Evolutionary conservation across 176 grass and related monocot species (phyloP), one percentile per base, ranked within the genome.

Genomic region (Oryza rufipogon): DNA sequence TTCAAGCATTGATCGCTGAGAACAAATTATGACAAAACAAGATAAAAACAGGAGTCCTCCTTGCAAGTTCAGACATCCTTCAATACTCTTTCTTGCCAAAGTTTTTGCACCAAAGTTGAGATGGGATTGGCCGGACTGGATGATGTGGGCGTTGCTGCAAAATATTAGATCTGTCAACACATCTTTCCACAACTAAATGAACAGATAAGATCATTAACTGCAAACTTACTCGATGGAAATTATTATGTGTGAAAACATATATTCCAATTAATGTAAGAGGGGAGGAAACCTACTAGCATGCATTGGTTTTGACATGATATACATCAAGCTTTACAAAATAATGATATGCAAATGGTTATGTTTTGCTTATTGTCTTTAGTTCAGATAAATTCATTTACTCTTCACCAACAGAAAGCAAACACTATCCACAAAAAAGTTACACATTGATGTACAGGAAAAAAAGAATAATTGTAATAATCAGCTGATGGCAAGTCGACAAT

Each of bases 71-170:
- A 12, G 41, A 23, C 34, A 15, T 15, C 23, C 63, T 80, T 91
- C 86, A 95, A 67, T 95, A 95, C 28, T 98, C 93, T 19, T 97
- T 93, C 20, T 95, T 95, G 66, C 96, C 96, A 71, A 98, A 98
- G 88, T 98, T 98, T 79, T 98, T 95, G 93, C 96, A 98, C 96
- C 96, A 98, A 14, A 98, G 89, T 82, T 98, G 96, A 12, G 96
- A 98, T 25, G 96, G 96, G 73, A 98, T 95, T 11, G 93, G 96
- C 25, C 95, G 92, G 16, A 98, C 92, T 11, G 95, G 95, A 32
- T 98, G 83, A 78, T 98, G 95, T 0, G 95, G 95, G 64, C 95
- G 89, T 98, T 98, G 92, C 95, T 98, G 95, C 71, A 48, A 68
- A 89, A 11, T 10, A 84, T 25, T 23, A 71, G 19, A 85, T 42